Base-by-base conservation (phyloP, 805 yeast genomes). In the Ogataea sp. region DNA sequence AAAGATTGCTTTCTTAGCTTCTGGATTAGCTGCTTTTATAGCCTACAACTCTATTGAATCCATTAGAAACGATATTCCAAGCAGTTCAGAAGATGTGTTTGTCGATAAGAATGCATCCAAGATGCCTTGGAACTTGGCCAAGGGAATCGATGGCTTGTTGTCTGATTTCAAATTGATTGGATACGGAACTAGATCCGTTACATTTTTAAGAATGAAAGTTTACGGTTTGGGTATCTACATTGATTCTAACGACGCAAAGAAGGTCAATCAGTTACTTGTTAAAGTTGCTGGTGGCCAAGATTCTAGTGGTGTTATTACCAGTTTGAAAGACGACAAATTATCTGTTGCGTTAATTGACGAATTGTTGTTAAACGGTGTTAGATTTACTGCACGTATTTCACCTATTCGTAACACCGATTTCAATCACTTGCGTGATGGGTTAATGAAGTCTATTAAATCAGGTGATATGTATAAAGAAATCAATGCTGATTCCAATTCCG, bases 361-460 rank as follows among this genome's bases (percentile, higher is more conserved):
- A 39, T 62, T 89, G 35, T 55, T 88, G 31, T 75, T 73, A 32
- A 59, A 74, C 10, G 75, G 78, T 13, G 73, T 82, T 27, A 71
- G 78, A 41, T 71, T 87, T 48, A 65, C 79, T 34, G 80, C 88
- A 20, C 69, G 95, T 45, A 80, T 90, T 42, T 79, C 83, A 10
- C 97, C 98, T 0, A 78, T 82, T 15, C 75, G 96, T 55, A 87
- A 84, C 58, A 90, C 97, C 1, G 97, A 90, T 61, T 88, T 83
- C 61, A 78, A 78, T 45, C 97, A 93, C 56, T 62, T 90, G 52
- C 75, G 83, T 47, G 97, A 93, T 55, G 97, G 97, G 0, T 73
- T 93, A 44, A 73, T 87, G 36, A 81, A 89, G 56, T 78, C 95
- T 16, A 73, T 86, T 35, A 67, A 80, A 57, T 82, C 86, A 27